These are phyloP conservation scores for Botrytis byssoidea DNA, from an alignment of 2,329 filamentous ascomycete species.

Conservation along the genomic window DNA sequence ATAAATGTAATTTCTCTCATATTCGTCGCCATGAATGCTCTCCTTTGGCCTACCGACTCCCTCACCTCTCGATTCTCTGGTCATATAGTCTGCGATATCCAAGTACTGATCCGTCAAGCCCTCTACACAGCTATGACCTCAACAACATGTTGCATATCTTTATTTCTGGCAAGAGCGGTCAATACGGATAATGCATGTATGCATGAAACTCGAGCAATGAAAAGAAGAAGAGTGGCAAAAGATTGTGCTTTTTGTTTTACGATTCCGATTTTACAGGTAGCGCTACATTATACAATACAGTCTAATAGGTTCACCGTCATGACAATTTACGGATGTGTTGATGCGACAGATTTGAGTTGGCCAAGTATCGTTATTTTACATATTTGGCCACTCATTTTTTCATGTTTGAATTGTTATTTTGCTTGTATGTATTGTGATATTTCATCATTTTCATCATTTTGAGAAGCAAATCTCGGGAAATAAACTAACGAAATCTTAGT, in stretches of 20 bases:
- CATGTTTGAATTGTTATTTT: constrained; percentile 53
- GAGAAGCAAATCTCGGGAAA: accelerated
- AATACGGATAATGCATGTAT: constrained; percentile 56
- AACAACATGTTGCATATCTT: constrained; percentile 56
- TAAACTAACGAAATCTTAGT: constrained; percentile 42
- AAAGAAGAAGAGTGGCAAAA: constrained; percentile 46
- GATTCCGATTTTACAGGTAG: constrained; percentile 54
- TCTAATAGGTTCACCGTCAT: constrained; percentile 56
- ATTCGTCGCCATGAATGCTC: constrained; percentile 58
- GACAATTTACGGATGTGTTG: constrained; percentile 58
- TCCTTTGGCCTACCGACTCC: constrained; percentile 63
- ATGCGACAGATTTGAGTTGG: constrained; percentile 57
- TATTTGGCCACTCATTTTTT: constrained; percentile 57
- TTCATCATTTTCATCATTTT: background rate
- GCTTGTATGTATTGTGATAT: constrained; percentile 48
- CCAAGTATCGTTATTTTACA: constrained; percentile 51
- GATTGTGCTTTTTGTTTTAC: constrained; percentile 56
- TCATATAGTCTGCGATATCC: constrained; percentile 60
- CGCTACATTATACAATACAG: constrained; percentile 59
- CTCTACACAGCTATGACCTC: constrained; percentile 52
- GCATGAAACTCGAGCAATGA: constrained; percentile 49
- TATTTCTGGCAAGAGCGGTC: constrained; percentile 58
- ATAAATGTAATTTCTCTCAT: constrained; percentile 58
- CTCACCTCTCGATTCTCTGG: constrained; percentile 56
- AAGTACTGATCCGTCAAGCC: constrained; percentile 57